Evolutionary conservation across 441 rosid genomes (phyloP).

Genomic region (Brassica balearica): DNA sequence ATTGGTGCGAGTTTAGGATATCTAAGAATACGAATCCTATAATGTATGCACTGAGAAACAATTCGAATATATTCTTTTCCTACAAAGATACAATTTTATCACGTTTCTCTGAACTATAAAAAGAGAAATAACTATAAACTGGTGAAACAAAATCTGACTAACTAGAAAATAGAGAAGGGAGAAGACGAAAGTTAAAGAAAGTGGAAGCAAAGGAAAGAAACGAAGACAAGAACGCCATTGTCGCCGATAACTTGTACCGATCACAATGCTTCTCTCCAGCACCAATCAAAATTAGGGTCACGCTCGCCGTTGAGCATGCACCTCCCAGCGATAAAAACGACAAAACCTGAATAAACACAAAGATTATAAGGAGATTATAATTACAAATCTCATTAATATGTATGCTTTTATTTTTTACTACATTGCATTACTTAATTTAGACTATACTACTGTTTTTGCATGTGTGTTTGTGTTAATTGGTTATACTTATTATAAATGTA

Average conservation of each 20-base stretch:
- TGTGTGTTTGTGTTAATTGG: background rate
- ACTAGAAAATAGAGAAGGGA: constrained; percentile 50
- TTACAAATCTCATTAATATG: too few species aligned
- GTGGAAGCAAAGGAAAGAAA: constrained; percentile 64
- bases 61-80: background rate
- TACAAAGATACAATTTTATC: background rate
- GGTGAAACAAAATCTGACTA: background rate
- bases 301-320: constrained; percentile 73
- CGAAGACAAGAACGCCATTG: constrained; percentile 79
- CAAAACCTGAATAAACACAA: constrained; percentile 51
- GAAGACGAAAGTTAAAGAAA: constrained; percentile 77
- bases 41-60: background rate
- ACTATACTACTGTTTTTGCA: too few species aligned
- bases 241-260: constrained; percentile 70
- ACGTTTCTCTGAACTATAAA: background rate
- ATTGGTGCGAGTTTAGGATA: constrained; percentile 5
- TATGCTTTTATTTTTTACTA: too few species aligned
- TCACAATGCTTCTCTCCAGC: constrained; percentile 54
- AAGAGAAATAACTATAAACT: background rate
- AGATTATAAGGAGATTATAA: background rate
- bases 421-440: too few species aligned
- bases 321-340: constrained; percentile 73
- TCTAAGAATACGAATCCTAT: background rate
- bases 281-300: constrained; percentile 53
- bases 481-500: background rate